These are phyloP conservation scores for Arthrobotrys conoides DNA, from an alignment of 2,329 filamentous ascomycete genomes.

Conservation along the genomic window DNA sequence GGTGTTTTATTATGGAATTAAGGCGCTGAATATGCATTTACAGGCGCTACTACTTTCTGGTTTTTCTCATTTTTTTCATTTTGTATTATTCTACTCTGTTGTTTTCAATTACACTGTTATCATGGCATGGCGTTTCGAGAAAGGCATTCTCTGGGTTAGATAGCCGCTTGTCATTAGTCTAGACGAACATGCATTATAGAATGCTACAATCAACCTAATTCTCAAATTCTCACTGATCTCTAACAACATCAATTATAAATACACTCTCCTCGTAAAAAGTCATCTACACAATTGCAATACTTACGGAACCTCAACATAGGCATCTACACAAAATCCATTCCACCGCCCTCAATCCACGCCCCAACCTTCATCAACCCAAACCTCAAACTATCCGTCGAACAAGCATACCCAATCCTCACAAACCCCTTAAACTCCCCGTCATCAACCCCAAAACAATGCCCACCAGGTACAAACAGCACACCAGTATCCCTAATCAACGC, in stretches of 20 bases:
- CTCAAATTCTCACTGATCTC: not conserved
- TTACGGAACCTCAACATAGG: not conserved
- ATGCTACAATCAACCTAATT: not conserved
- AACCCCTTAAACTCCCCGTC: constrained; percentile 78
- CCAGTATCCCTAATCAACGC: constrained; percentile 78
- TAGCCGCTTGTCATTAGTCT: not conserved
- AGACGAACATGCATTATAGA: not conserved
- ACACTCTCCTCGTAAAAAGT: not conserved
- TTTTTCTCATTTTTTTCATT: not conserved
- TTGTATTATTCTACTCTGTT: too few relatives aligned
- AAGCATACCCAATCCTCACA: constrained; percentile 83
- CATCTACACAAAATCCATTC: constrained; percentile 25
- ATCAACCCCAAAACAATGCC: constrained; percentile 78
- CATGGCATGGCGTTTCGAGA: not conserved
- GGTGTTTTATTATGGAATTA: not conserved
- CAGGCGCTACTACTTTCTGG: constrained; percentile 5
- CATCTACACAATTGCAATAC: not conserved
- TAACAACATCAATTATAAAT: not conserved
- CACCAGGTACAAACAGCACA: constrained; percentile 81
- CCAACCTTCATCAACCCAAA: constrained; percentile 74
- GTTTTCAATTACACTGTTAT: not conserved
- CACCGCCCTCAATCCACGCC: constrained; percentile 48
- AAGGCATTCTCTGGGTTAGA: not conserved
- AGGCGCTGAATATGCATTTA: constrained; percentile 14
- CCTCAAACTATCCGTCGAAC: constrained; percentile 77